A percentile compares a stretch with the other conserved stretches of the same genome.
Evolutionary conservation across 306 rosid species (phyloP).

Genomic region (Citrullus mucosospermus): DNA sequence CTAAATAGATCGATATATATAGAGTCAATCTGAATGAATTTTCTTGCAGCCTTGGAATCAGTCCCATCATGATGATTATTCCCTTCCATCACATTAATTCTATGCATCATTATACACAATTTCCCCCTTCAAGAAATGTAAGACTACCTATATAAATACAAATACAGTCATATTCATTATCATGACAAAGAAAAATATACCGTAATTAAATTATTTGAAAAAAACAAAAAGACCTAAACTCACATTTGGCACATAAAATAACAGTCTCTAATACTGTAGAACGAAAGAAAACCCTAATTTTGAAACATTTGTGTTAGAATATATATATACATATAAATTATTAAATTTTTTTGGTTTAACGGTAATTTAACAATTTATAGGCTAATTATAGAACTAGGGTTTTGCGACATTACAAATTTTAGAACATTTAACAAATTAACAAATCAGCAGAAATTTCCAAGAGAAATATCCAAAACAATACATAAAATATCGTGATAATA

Average conservation of each 20-base stretch:
- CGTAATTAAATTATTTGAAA: neutral
- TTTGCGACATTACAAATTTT: neutral
- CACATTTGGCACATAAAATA: constrained; percentile 1
- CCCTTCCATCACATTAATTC: constrained; percentile 21
- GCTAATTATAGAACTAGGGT: neutral
- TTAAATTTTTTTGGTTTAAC: neutral
- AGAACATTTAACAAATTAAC: neutral
- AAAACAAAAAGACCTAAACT: neutral
- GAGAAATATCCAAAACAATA: neutral
- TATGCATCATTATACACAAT: neutral
- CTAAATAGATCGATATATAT: constrained; percentile 64
- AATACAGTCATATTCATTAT: neutral
- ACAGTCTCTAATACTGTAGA: neutral
- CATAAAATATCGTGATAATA: neutral
- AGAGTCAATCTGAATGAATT: constrained; percentile 55
- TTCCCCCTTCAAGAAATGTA: neutral
- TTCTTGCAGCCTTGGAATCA: constrained; percentile 35
- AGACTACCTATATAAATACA: neutral
- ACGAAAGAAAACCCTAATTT: constrained; percentile 1
- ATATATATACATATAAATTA: neutral
- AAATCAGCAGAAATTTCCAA: neutral
- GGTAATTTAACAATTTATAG: neutral
- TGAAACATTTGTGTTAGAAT: neutral
- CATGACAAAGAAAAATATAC: neutral
- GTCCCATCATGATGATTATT: constrained; percentile 18